Base-by-base conservation (phyloP, 2,329 filamentous ascomycete species). In the Knoxdaviesia capensis region DNA sequence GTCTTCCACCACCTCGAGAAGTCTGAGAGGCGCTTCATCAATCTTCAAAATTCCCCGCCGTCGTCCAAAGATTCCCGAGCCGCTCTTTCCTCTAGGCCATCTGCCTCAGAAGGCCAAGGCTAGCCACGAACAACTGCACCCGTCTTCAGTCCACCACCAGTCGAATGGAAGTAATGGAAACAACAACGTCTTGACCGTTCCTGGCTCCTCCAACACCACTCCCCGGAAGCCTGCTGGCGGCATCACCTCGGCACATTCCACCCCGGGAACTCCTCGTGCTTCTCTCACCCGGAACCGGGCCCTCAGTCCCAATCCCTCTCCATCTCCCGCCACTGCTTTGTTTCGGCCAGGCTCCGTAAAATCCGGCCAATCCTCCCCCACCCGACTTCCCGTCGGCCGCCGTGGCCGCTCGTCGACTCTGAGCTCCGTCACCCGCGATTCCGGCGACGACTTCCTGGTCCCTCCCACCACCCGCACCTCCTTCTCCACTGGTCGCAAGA, bases 401-500 rank as follows among this genome's bases (percentile, higher is more conserved):
- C 70, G 87, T 49, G 81, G 79, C 41, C 74, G 90, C 48, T 94
- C 90, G 11, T 93, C 87, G 5, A 96, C 90, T 0, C 71, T 93
- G 63, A 87, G 82, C 52, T 96, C 88, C 1, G 59, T 88, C 37
- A 75, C 78, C 11, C 76, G 80, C 48, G 69, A 73, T 42, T 83
- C 79, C 1, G 75, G 77, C 42, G 82, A 85, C 46, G 74, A 80
- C 33, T 74, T 77, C 42, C 68, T 80, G 5, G 65, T 74, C 6
- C 75, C 79, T 3, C 76, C 77, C 4, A 71, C 72, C 29, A 59
- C 75, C n/a, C 70, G 86, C 41, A 87, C 76, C 5, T 94, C 87
- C 1, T 84, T 80, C 1, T 94, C 85, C 0, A 88, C 80, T n/a
- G 86, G 87, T 5, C 74, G 90, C 43, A 90, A 87, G 59, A 96